Base-by-base conservation (phyloP, 2,329 filamentous ascomycete species). In the Calycina herbarum region DNA sequence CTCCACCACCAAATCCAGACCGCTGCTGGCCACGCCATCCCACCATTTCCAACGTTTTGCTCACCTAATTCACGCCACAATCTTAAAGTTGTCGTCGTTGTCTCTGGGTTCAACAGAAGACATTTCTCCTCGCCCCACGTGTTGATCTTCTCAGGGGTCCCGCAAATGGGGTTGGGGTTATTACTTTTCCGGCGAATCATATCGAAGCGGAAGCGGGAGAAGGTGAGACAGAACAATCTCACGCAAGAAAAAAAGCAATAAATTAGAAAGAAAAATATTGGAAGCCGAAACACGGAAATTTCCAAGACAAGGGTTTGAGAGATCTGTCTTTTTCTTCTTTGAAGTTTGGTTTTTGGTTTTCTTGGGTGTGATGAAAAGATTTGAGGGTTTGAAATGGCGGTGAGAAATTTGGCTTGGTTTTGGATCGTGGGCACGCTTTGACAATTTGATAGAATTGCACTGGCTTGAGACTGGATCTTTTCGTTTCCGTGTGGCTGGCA, bases 201-300 rank as follows among this genome's bases (percentile, higher is more conserved):
- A 38, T 38, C 7, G 45, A 24, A 51, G 20, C 20, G 45, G 45
- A 27, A 51, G 20, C 45, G n/a, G 45, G 20, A 51, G 20, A 51
- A 24, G 20, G 45, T 51, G 45, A 51, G 45, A 51, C 42, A 11
- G 45, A 24, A 51, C 45, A 51, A 51, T 51, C n/a, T 51, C 45
- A 24, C 45, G 45, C 45, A 11, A 51, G n/a, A 51, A 51, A 24
- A 51, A 51, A 51, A 24, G n/a, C 45, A 51, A 51, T 24, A 51
- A 51, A n/a, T 51, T 10, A 20, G 17, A 51, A 11, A n/a, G 8
- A 24, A 51, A 24, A 51, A 24, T 27, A 51, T 51, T 51, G 45
- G 45, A 45, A n/a, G 15, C 42, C 42, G 42, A 51, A 51, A 51
- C 45, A 24, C 20, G 20, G 45, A 24, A 24, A 51, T 51, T 24